Evolutionary conservation across 148 eudicot genomes (phyloP).

Genomic region (Camellia lanceoleosa): DNA sequence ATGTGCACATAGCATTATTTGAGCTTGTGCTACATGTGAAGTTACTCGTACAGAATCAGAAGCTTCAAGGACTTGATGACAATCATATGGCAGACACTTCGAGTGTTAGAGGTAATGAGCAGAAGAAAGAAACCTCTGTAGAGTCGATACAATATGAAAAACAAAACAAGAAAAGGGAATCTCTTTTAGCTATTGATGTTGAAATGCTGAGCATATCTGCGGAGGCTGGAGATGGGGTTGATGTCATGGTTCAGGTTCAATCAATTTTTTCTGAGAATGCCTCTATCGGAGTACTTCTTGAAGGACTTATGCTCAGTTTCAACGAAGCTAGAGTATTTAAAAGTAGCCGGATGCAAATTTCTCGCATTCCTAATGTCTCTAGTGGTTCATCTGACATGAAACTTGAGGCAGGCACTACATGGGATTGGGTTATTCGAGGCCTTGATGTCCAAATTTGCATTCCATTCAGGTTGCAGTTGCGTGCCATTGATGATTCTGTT

Average conservation of each 20-base stretch:
- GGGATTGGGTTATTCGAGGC: slow-evolving; percentile 98
- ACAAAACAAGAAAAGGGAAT: slow-evolving; percentile 69
- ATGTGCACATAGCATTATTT: slow-evolving; percentile 75
- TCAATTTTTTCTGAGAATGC: slow-evolving; percentile 99
- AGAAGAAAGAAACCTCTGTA: slow-evolving; percentile 34
- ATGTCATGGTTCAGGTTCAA: slow-evolving; percentile 71
- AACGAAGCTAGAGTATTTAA: slow-evolving; percentile 70
- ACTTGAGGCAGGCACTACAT: slow-evolving; percentile 44
- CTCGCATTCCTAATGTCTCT: slow-evolving; percentile 77
- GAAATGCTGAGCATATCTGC: slow-evolving; percentile 86
- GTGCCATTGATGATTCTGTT: slow-evolving; percentile 94
- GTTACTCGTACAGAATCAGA: slow-evolving; percentile 58
- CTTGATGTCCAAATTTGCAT: slow-evolving; percentile 87
- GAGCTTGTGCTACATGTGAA: slow-evolving; percentile 75
- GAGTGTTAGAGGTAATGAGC: slow-evolving; percentile 30
- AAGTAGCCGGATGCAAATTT: slow-evolving; percentile 96
- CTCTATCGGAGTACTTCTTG: slow-evolving; percentile 95
- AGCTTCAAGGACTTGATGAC: slow-evolving; percentile 43
- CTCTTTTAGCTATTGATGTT: slow-evolving; percentile 86
- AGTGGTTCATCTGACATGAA: slow-evolving; percentile 46
- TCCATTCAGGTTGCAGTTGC: slow-evolving; percentile 88
- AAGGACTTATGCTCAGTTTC: slow-evolving; percentile 75
- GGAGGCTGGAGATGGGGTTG: slow-evolving; percentile 96
- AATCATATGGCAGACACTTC: slow-evolving; percentile 24
- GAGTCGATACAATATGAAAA: slow-evolving; percentile 44